These are phyloP conservation scores for Oleoguttula mirabilis DNA, from an alignment of 495 filamentous ascomycete species.

Conservation along the genomic window DNA sequence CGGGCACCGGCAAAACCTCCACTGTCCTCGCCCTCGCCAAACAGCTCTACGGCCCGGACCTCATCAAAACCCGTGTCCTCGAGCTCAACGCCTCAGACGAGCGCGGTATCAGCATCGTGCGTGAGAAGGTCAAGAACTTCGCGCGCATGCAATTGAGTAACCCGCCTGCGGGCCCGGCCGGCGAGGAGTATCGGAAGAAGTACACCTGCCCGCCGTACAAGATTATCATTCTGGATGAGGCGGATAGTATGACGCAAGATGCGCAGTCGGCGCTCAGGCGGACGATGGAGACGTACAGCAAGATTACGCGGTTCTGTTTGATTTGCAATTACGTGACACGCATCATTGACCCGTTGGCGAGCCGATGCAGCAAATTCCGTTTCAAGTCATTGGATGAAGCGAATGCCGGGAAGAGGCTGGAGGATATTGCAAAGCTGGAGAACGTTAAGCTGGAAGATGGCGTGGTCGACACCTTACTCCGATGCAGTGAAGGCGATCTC, in stretches of 20 bases:
- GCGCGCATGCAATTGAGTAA: conserved; percentile 87
- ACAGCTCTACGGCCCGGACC: conserved; percentile 90
- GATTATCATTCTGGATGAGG: conserved; percentile 95
- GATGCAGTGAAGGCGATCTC: conserved; percentile 85
- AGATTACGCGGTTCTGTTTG: conserved; percentile 92
- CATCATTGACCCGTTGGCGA: conserved; percentile 93
- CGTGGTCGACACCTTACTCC: conserved; percentile 69
- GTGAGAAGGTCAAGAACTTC: conserved; percentile 98
- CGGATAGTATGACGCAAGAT: conserved; percentile 97
- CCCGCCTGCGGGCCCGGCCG: conserved; percentile 43
- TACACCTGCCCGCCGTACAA: conserved; percentile 98
- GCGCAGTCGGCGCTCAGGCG: conserved; percentile 83
- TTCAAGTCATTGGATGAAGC: conserved; percentile 90
- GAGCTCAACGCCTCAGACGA: conserved; percentile 99
- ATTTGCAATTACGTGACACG: conserved; percentile 98
- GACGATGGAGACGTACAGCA: conserved; percentile 96
- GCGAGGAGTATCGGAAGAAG: conserved; percentile 51
- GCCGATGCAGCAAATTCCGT: conserved; percentile 87
- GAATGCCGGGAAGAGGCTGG: conserved; percentile 60
- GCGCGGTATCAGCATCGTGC: conserved; percentile 90
- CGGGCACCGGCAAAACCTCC: conserved; percentile 96
- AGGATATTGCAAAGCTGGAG: conserved; percentile 70
- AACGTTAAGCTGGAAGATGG: conserved; percentile 62
- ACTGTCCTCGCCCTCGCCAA: conserved; percentile 94
- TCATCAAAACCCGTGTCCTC: conserved; percentile 86